phyloP scores from a whole-genome alignment of 2,329 filamentous ascomycete species.

The Nigrospora osmanthi region DNA sequence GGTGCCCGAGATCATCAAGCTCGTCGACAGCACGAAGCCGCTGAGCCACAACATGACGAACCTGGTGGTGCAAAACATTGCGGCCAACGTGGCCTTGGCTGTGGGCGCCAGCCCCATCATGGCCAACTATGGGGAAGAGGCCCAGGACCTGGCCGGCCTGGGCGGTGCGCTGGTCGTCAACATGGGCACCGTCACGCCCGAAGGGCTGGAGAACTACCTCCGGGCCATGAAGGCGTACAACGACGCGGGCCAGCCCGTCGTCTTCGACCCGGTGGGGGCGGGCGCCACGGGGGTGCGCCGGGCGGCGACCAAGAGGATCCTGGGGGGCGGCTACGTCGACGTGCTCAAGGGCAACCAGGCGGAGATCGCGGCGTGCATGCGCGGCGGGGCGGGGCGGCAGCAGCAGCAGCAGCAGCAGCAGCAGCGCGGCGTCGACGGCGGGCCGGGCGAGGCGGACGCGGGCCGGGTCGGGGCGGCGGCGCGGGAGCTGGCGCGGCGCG shows the following conservation, averaged over 20 bases:
- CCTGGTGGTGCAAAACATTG: conserved; percentile 88
- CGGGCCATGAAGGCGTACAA: conserved; percentile 80
- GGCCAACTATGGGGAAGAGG: conserved; percentile 81
- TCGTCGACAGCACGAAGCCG: conserved; percentile 56
- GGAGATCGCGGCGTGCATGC: conserved; percentile 73
- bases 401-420: too few relatives aligned
- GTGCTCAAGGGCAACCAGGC: conserved; percentile 92
- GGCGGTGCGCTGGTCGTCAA: conserved; percentile 81
- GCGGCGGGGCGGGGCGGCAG: conserved; percentile 26
- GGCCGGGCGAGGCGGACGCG: conserved; percentile 31
- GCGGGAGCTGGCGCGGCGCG: conserved; percentile 54
- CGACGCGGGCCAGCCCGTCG: conserved; percentile 60
- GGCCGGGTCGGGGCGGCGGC: conserved; percentile 57
- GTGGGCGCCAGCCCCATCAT: conserved; percentile 90
- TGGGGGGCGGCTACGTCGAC: conserved; percentile 69
- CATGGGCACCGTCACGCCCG: conserved; percentile 84
- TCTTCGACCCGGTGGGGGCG: conserved; percentile 88
- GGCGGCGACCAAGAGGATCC: conserved; percentile 60
- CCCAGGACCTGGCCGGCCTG: conserved; percentile 67
- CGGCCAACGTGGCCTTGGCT: conserved; percentile 74
- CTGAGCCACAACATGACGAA: conserved; percentile 98
- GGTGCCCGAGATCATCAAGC: conserved; percentile 41
- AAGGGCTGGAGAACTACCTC: conserved; percentile 63
- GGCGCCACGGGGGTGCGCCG: conserved; percentile 73
- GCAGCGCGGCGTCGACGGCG: conserved; percentile 80